Evolutionary conservation across 768 basidiomycete genomes (phyloP), one percentile per base, ranked within the genome.

Genomic region (Cantharellus cinnabarinus): DNA sequence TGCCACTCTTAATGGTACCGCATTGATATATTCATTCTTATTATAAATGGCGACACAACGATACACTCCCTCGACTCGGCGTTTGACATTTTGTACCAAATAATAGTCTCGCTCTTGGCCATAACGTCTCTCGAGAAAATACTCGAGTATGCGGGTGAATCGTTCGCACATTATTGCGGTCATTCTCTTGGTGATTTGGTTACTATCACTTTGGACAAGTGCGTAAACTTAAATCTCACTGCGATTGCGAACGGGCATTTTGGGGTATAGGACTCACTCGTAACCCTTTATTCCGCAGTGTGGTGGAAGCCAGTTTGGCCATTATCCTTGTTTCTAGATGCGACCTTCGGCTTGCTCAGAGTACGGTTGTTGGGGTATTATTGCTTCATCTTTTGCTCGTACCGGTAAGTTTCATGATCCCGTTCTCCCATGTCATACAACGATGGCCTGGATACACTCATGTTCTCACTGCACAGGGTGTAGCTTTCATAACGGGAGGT

Each of bases 361-460:
- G 81, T 0, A 85, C 83, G 0, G 35, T 37, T 38, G 4, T 60
- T 79, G 81, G 84, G 15, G 84, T 87, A 4, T 74, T 85, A 3
- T 69, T 87, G n/a, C 72, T 87, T 5, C 84, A 84, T 66, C 73
- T 85, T 0, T 73, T 87, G 0, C 74, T 87, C 10, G 72, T 86
- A 50, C 83, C 84, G 0, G 84, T 54, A 37, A 10, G 52, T 48
- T 48, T 37, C 14, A 37, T 54, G 14, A 7, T 37, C 52, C 10
- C 44, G 38, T 54, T 10, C 10, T 54, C 7, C 7, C 10, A 54
- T 7, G 10, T 37, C 10, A 10, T 1, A 29, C 20, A 29, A 29
- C 20, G 44, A 10, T 48, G 44, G 29, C 10, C 52, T 37, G 10
- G 35, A 54, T 37, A 37, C 10, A 7, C 52, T 37, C 35, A 54